A percentile compares a stretch with the other conserved stretches of the same genome.
phyloP scores from a whole-genome alignment of 129 eudicot species.

The Pittosporum tobira region DNA sequence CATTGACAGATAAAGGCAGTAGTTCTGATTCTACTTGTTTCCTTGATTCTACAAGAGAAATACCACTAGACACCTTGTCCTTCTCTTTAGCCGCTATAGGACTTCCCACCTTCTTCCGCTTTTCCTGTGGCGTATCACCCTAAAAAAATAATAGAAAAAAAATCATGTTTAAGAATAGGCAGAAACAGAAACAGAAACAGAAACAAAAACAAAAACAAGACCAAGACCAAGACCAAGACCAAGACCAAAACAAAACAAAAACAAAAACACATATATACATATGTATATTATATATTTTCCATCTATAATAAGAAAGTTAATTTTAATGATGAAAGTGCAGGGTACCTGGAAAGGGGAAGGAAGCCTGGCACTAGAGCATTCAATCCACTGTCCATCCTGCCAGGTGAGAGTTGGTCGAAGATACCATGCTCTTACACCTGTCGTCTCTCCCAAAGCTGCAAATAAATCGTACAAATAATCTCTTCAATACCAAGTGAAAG shows the following conservation, averaged over 20 bases:
- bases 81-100: constrained; percentile 31
- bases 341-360: constrained; percentile 51
- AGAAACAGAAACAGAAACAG: no score
- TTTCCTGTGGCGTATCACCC: constrained; percentile 79
- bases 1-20: constrained; percentile 38
- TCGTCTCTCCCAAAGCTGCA: constrained; percentile 62
- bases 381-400: constrained; percentile 74
- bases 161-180: no score
- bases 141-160: constrained; percentile 22
- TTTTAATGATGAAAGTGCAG: constrained; percentile 15
- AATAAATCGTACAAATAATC: neutral
- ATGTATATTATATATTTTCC: no score
- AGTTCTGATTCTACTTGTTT: constrained; percentile 38
- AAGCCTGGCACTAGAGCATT: constrained; percentile 38
- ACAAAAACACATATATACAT: no score
- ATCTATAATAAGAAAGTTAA: no score
- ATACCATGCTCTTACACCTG: constrained; percentile 64
- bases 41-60: constrained; percentile 26
- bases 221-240: no score
- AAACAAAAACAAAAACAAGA: no score
- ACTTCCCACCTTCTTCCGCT: constrained; percentile 46
- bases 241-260: no score
- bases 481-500: neutral
- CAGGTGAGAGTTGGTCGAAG: constrained; percentile 65
- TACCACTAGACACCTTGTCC: constrained; percentile 24